phyloP scores from a whole-genome alignment of 2,329 filamentous ascomycete genomes.

The Fusarium azukiicola region DNA sequence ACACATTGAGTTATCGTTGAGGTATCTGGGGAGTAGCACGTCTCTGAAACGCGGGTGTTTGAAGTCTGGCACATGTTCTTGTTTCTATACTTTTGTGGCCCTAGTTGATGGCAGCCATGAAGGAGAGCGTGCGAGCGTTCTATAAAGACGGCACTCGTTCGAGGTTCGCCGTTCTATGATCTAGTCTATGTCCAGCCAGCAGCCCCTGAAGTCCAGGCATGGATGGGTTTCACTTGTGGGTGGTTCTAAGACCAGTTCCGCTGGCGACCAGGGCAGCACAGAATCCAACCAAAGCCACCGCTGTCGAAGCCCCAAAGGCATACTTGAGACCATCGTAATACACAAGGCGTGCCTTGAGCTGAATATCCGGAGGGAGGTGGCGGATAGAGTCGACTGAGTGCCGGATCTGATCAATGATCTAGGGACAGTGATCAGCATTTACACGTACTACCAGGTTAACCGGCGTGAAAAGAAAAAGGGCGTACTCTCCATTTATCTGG shows the following conservation, averaged over 20 bases:
- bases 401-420: constrained; percentile 81
- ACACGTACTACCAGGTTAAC: not conserved
- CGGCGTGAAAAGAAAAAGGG: constrained; percentile 47
- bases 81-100: not conserved
- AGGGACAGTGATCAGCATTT: constrained; percentile 45
- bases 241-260: constrained; percentile 56
- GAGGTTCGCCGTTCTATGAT: not conserved
- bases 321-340: constrained; percentile 80
- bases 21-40: not conserved
- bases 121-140: not conserved
- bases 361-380: constrained; percentile 76
- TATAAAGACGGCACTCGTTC: not conserved
- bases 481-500: constrained; percentile 79
- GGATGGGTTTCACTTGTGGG: constrained; percentile 38
- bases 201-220: not conserved
- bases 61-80: not conserved
- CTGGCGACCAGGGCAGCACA: constrained; percentile 57
- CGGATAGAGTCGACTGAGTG: constrained; percentile 79
- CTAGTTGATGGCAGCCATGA: constrained; percentile 10
- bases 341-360: constrained; percentile 76
- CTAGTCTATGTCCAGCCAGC: not conserved
- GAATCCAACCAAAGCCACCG: constrained; percentile 70
- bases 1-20: not conserved
- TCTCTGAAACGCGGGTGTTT: not conserved
- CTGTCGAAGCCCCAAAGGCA: constrained; percentile 77